Percentiles rank a stretch among this genome's conserved stretches.
These are phyloP conservation scores for Colletotrichum euphorbiae DNA, from an alignment of 2,329 filamentous ascomycete species.

Conservation along the genomic window DNA sequence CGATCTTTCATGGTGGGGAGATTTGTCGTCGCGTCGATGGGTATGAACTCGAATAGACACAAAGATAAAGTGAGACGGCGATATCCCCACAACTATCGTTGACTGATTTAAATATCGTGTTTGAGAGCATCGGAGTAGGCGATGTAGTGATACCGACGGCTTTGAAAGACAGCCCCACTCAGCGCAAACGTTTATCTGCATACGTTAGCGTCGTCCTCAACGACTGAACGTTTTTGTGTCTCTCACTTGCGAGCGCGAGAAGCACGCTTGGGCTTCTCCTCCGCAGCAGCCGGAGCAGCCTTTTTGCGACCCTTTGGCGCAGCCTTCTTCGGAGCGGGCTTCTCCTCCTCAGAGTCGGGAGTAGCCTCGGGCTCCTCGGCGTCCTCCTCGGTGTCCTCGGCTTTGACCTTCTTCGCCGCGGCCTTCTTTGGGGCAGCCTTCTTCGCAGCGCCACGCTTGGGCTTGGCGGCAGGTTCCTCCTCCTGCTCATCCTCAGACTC, in stretches of 20 bases:
- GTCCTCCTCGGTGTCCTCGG: conserved; percentile 37
- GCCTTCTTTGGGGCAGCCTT: conserved; percentile 42
- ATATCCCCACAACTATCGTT: background rate
- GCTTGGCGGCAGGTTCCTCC: conserved; percentile 50
- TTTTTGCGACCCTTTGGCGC: conserved; percentile 34
- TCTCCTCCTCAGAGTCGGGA: conserved; percentile 10
- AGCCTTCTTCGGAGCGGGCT: conserved; percentile 24
- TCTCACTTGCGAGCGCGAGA: conserved; percentile 33
- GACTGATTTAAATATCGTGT: too few species aligned
- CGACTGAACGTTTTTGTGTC: background rate
- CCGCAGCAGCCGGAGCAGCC: conserved; percentile 30
- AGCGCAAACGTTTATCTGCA: background rate
- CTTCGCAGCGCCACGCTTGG: conserved; percentile 47
- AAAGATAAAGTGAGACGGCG: background rate
- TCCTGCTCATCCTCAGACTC: conserved; percentile 40
- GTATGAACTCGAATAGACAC: conserved; percentile 23
- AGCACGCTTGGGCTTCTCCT: conserved; percentile 25
- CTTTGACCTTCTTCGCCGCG: conserved; percentile 30
- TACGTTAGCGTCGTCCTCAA: background rate
- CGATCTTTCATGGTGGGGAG: background rate
- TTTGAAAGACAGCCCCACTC: too few species aligned
- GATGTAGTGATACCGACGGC: too few species aligned
- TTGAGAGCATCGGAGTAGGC: too few species aligned
- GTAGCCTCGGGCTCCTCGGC: conserved; percentile 38
- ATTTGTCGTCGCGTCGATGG: conserved; percentile 12